Base-by-base conservation (phyloP, 768 basidiomycete species). In the Inosperma sp. region DNA sequence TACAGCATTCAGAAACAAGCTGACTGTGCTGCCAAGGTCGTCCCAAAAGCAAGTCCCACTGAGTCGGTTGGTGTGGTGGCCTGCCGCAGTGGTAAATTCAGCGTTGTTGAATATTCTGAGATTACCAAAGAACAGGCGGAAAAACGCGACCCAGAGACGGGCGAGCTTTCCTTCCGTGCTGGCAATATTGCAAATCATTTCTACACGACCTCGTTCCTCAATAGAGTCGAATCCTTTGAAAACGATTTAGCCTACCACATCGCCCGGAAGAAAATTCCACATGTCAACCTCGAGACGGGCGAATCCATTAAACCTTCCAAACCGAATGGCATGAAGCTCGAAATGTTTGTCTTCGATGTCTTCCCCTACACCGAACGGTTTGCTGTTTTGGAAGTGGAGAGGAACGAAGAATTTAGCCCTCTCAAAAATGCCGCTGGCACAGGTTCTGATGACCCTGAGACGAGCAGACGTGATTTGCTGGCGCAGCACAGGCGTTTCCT, bases 281-380 rank as follows among this genome's bases (percentile, higher is more conserved):
- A 86, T 59, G 73, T 93, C 55, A 83, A 91, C 63, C 60, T 91
- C 52, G 62, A 76, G 49, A 77, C 79, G 12, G 93, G 90, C 16
- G 73, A 82, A 54, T 21, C 62, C 4, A 68, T 94, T 64, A 94
- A 93, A 64, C 94, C 96, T 2, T 67, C 70, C 55, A 84, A 84
- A 63, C 89, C 93, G n/a, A 98, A 99, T 66, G 96, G 96, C 54
- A 95, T 98, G 91, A 99, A 99, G 72, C 82, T 99, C 55, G 96
- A 99, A 69, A 75, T 94, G 73, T 99, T 99, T 71, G 88, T 99
- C 26, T 99, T 99, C 62, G 96, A 99, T 69, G 96, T 99, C 37
- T 97, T 99, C 76, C 94, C 94, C 1, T 91, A 81, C 70, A 92
- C 93, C 22, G 67, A 83, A 62, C 74, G 69, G 44, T 92, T 94